Evolutionary conservation across 495 filamentous ascomycete species (phyloP), one percentile per base, ranked within the genome.

Genomic region (Peziza echinospora): DNA sequence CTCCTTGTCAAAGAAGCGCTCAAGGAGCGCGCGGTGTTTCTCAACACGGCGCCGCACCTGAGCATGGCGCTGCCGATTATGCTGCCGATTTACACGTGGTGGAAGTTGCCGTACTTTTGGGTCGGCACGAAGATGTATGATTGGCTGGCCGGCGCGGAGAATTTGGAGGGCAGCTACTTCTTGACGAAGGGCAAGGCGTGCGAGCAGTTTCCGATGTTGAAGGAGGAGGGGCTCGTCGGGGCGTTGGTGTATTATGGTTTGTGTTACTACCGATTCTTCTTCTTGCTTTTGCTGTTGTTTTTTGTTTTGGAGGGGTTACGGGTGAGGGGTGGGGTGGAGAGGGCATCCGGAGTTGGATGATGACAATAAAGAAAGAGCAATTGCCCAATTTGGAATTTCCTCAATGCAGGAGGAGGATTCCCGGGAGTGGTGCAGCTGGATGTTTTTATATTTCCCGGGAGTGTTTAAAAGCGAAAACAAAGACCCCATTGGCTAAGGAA

Each of bases 61-160:
- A 93, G 84, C 24, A 76, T 68, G 65, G 94, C 86, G 83, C 70
- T 97, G 28, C 89, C 89, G 16, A 97, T 97, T 52, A 97, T 97
- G 89, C 73, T 97, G 49, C 89, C 89, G 0, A 67, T 94, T 39
- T 77, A 93, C 60, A 81, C 82, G 54, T 94, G 85, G 89, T 94
- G 84, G 83, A 86, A 96, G 63, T 82, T 78, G 23, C 89, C 89
- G 9, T 97, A 96, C 63, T 97, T 91, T 65, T 96, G 87, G 86
- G 79, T 73, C 5, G 89, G 89, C 46, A 93, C 87, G 41, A 97
- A 97, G 64, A 73, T 75, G 46, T 97, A 97, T 64, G 89, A 96
- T 67, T 75, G 89, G 53, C 69, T 96, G 47, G 89, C 89, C 56
- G 89, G 89, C 13, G 80, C 82, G 34, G 89, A 97, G 65, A 92